These are phyloP conservation scores for Eucalyptus paniculata DNA, from an alignment of 345 rosid genomes.

Conservation along the genomic window DNA sequence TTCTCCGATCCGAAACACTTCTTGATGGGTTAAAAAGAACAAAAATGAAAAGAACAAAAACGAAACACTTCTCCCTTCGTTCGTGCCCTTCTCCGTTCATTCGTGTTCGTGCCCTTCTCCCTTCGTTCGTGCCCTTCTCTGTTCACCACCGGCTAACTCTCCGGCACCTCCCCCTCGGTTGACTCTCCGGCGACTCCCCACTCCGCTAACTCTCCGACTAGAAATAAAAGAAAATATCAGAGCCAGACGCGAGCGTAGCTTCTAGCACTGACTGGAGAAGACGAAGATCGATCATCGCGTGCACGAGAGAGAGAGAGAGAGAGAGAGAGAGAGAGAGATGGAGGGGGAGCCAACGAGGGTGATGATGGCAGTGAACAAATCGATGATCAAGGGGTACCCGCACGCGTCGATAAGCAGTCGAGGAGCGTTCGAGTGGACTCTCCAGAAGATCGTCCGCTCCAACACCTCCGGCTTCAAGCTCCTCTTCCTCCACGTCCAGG, in stretches of 20 bases:
- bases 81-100: too few relatives aligned
- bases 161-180: too few relatives aligned
- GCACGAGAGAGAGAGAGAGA: neutral
- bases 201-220: too few relatives aligned
- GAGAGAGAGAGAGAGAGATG: neutral
- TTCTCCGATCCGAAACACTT: too few relatives aligned
- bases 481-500: constrained; percentile 93
- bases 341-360: constrained; percentile 58
- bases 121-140: too few relatives aligned
- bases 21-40: too few relatives aligned
- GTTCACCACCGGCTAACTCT: too few relatives aligned
- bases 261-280: neutral
- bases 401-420: constrained; percentile 92
- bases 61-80: too few relatives aligned
- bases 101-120: too few relatives aligned
- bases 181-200: too few relatives aligned
- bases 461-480: constrained; percentile 72
- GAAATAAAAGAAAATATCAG: neutral
- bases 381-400: constrained; percentile 73
- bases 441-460: constrained; percentile 71
- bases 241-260: neutral
- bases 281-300: neutral
- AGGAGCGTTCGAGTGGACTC: constrained; percentile 91
- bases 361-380: constrained; percentile 80
- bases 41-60: too few relatives aligned